Evolutionary conservation across 371 early-diverging fungal genomes (phyloP), one percentile per base, ranked within the genome.

Genomic region (Mortierella sp.): DNA sequence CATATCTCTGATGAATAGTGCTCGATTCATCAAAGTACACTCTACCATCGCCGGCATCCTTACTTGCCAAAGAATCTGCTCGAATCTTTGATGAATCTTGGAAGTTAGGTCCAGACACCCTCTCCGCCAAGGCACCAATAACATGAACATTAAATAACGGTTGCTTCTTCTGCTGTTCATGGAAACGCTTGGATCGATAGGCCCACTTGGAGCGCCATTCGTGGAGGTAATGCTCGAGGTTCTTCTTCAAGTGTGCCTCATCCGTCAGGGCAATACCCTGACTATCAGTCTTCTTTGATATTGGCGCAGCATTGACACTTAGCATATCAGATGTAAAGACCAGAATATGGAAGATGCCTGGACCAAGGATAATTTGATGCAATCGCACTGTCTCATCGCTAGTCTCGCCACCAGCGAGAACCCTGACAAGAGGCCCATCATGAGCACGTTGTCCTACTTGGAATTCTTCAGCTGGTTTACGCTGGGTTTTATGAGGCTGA

Each of bases 381-480:
- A 79, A 58, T 12, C 79, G 79, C 7, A 58, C 28, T 10, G 42
- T 35, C 10, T 62, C 70, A 7, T 43, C 61, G 9, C 53, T 26
- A 2, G 32, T n/a, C 31, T 61, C 29, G 19, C 73, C 73, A 7
- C 58, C 66, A 6, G 45, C 29, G 2, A 68, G 61, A 8, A 72
- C 43, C 10, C 51, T 26, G 26, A 26, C 19, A 29, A 79, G 59
- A n/a, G 75, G 64, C 2, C 74, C 80, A 57, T 79, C 80, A n/a
- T 74, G 80, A 17, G 80, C 80, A 32, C 74, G 75, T 13, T 74
- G 75, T 23, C 80, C 80, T 13, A 79, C 80, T 43, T 70, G 66
- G 32, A 22, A 74, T 2, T 61, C 68, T 4, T 64, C 74, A 22
- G 26, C 47, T 17, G 68, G 71, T n/a, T 34, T 4, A 0, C 63